Evolutionary conservation across 2,329 filamentous ascomycete genomes (phyloP).

Genomic region (Fusarium sp.): DNA sequence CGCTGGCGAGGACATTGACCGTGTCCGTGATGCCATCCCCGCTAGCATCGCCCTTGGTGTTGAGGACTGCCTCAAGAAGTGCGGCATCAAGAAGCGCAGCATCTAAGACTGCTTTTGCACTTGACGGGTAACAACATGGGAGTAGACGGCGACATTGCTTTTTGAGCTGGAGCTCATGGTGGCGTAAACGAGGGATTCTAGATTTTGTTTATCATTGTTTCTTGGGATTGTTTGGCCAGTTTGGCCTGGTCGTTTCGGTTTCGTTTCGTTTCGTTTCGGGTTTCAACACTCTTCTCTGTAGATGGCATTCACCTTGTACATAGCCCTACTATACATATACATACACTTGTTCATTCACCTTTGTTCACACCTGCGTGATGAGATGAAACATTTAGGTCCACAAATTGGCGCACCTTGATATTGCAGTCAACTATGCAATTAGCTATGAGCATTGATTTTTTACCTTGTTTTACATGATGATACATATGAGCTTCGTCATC

Average conservation of each 20-base stretch:
- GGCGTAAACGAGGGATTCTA: background rate
- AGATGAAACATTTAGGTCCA: background rate
- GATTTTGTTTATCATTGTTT: slow-evolving; percentile 15
- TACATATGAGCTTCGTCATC: background rate
- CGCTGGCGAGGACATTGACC: slow-evolving; percentile 59
- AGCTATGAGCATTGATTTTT: background rate
- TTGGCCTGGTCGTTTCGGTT: background rate
- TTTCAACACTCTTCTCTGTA: background rate
- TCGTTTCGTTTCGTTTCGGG: background rate
- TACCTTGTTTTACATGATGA: slow-evolving; percentile 10
- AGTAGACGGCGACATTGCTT: background rate
- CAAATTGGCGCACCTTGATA: background rate
- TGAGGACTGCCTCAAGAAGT: slow-evolving; percentile 60
- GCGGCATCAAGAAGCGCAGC: slow-evolving; percentile 55
- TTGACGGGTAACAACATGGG: too few species aligned
- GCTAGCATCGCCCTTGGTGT: slow-evolving; percentile 64
- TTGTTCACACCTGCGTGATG: background rate
- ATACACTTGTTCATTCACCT: background rate
- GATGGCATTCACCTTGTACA: background rate
- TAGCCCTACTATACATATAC: background rate
- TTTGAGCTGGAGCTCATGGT: slow-evolving; percentile 17
- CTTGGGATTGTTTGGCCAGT: background rate
- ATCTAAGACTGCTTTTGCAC: slow-evolving; percentile 17
- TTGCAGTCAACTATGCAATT: slow-evolving; percentile 11
- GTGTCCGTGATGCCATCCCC: slow-evolving; percentile 56